These are phyloP conservation scores for Mucor circinelloides DNA, from an alignment of 371 early-diverging fungal genomes.

Conservation along the genomic window DNA sequence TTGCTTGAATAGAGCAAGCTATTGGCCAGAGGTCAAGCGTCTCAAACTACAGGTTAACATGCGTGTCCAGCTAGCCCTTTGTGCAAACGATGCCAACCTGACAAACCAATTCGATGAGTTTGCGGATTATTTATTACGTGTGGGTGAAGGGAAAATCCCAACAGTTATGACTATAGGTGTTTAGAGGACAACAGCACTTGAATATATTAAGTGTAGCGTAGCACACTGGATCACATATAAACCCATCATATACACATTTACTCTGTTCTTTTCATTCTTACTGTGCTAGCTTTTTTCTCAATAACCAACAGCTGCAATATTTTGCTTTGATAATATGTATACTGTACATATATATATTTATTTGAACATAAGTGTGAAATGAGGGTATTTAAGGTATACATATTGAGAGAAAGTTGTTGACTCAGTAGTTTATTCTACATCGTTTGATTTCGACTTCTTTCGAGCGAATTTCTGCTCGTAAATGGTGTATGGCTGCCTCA, in stretches of 20 bases:
- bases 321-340: no score
- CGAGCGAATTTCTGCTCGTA: background rate
- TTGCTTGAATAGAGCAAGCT: background rate
- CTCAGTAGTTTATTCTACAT: conserved; percentile 4
- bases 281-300: no score
- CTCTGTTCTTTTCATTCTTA: no score
- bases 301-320: no score
- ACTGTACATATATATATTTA: no score
- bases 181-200: no score
- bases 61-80: conserved; percentile 2
- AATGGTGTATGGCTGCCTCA: conserved; percentile 3
- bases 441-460: conserved; percentile 14
- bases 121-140: background rate
- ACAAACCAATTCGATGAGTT: conserved; percentile 6
- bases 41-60: background rate
- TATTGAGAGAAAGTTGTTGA: background rate
- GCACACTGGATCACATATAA: no score
- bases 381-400: no score
- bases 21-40: background rate
- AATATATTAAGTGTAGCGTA: no score
- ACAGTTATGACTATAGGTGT: no score
- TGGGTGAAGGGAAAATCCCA: background rate
- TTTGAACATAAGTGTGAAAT: no score
- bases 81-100: background rate
- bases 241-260: no score